phyloP scores from a whole-genome alignment of 306 rosid species.

The Macrotyloma uniflorum region DNA sequence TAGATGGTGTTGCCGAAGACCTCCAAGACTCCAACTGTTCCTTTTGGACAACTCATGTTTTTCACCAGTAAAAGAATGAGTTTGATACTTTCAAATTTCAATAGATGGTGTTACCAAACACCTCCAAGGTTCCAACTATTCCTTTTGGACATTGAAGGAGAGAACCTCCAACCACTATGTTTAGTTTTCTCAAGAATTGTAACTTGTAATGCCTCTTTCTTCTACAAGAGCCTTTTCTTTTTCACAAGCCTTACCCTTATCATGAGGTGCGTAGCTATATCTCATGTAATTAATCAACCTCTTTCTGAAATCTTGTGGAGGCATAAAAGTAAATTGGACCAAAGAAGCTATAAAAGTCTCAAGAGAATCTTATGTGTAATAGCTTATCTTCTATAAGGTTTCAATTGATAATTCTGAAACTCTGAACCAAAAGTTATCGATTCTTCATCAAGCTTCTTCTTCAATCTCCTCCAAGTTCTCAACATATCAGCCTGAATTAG shows the following conservation, averaged over 20 bases:
- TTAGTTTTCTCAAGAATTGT: background rate
- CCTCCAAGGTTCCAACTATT: background rate
- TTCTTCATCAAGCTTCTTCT: slow-evolving; percentile 90
- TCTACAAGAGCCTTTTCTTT: background rate
- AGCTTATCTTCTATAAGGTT: slow-evolving; percentile 71
- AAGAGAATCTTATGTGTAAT: slow-evolving; percentile 5
- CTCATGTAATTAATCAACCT: background rate
- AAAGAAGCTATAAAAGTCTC: slow-evolving; percentile 5
- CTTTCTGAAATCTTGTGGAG: background rate
- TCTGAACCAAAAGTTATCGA: slow-evolving; percentile 82
- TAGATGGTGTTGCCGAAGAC: background rate
- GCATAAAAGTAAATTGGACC: background rate
- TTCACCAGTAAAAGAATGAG: no score
- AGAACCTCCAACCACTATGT: background rate
- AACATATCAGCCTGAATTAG: slow-evolving; percentile 83
- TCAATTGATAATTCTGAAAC: slow-evolving; percentile 73
- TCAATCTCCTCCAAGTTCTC: slow-evolving; percentile 94
- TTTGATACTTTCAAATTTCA: background rate
- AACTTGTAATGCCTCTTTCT: background rate
- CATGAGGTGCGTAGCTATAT: background rate
- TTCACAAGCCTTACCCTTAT: background rate
- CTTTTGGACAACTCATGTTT: background rate
- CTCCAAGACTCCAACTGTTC: background rate
- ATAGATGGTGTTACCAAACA: background rate
- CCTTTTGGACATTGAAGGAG: background rate